Conservation (phyloP, 2,329 filamentous ascomycete species). For the Tolypocladium sp. region DNA sequence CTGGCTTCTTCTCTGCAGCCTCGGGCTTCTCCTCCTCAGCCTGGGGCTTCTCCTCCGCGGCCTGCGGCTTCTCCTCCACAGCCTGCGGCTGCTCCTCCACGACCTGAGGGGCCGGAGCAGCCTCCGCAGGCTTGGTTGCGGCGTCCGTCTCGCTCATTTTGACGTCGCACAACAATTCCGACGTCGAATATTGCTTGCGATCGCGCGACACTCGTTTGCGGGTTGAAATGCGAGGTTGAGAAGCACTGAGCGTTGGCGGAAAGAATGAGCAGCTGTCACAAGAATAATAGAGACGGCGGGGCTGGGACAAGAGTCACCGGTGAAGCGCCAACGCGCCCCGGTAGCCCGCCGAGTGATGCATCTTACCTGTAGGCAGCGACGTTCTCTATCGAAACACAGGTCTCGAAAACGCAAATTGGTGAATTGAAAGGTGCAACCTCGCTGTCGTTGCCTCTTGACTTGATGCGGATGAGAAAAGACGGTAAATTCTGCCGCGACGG, state of each 20-base stretch:
- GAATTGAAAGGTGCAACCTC: not conserved
- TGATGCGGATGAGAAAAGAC: not conserved
- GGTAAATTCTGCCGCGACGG: not conserved
- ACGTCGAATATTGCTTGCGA: not conserved
- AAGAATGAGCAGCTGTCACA: not conserved
- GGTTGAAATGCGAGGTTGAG: not conserved
- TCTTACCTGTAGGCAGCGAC: not conserved
- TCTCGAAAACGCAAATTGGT: not conserved
- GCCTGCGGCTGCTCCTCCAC: slow-evolving; percentile 6
- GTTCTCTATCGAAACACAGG: not conserved
- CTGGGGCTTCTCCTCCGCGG: not conserved
- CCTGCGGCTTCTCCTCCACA: slow-evolving; percentile 12
- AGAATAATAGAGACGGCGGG: not conserved
- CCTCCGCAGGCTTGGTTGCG: slow-evolving; percentile 12
- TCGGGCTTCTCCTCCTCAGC: slow-evolving; percentile 3
- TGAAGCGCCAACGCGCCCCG: not conserved
- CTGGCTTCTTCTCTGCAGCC: slow-evolving; percentile 1
- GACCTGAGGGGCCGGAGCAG: slow-evolving; percentile 14
- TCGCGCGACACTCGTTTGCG: not conserved
- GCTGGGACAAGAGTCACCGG: not conserved
- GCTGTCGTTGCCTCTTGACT: not conserved
- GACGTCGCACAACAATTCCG: not conserved
- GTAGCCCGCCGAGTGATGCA: not conserved
- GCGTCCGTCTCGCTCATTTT: slow-evolving; percentile 13
- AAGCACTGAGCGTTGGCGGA: not conserved